A percentile compares a stretch with the other conserved stretches of the same genome.
Conservation (phyloP, 1,284 basidiomycete genomes). For the Irpex sp. region DNA sequence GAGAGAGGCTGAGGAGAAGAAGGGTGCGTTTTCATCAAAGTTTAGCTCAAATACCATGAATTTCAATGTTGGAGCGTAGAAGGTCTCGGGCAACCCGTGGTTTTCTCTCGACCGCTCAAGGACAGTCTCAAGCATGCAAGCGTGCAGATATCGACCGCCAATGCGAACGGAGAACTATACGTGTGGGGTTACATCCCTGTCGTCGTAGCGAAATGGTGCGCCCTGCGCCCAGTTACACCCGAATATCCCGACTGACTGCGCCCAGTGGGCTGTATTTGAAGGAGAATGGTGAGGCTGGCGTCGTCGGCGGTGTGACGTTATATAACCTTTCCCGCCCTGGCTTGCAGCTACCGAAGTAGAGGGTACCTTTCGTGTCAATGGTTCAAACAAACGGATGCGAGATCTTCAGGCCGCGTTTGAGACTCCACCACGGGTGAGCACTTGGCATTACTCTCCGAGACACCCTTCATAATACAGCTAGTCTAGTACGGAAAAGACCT, state of each 20-base stretch:
- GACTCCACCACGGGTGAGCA: slow-evolving; percentile 76
- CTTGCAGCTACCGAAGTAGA: slow-evolving; percentile 85
- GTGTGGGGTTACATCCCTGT: slow-evolving; percentile 96
- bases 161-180: slow-evolving; percentile 77
- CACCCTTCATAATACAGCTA: slow-evolving; percentile 1
- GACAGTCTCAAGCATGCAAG: slow-evolving; percentile 85
- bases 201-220: slow-evolving; percentile 94
- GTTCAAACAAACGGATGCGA: slow-evolving; percentile 92
- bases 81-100: slow-evolving; percentile 39
- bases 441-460: slow-evolving; percentile 1
- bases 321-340: slow-evolving; percentile 3
- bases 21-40: slow-evolving; percentile 24
- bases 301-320: slow-evolving; percentile 8
- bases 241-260: slow-evolving; percentile 6
- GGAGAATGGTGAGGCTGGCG: slow-evolving; percentile 63
- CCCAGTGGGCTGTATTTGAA: slow-evolving; percentile 85
- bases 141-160: slow-evolving; percentile 94
- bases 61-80: not conserved
- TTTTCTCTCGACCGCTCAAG: slow-evolving; percentile 85
- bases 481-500: slow-evolving; percentile 89
- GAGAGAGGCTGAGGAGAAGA: slow-evolving; percentile 42
- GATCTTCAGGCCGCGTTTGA: slow-evolving; percentile 93
- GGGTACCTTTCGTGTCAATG: slow-evolving; percentile 93
- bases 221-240: slow-evolving; percentile 19
- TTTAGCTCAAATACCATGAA: not conserved